A percentile compares a stretch with the other conserved stretches of the same genome.
Evolutionary conservation across 352 stramenopile species (phyloP).

Genomic region (Phytopythium aichiense): DNA sequence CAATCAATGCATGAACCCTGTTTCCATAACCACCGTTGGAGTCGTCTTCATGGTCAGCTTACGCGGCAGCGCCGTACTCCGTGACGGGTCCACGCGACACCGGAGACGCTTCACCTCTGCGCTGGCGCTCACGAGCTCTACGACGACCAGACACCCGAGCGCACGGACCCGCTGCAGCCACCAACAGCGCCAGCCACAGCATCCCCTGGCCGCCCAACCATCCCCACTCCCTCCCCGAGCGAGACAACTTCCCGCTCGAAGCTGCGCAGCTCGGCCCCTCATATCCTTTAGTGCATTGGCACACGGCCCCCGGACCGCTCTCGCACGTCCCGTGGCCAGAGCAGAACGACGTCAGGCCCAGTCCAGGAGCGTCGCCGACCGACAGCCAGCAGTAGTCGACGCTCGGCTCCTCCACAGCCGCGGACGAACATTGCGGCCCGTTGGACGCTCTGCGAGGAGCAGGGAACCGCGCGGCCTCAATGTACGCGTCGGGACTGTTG

Average conservation of each 20-base stretch:
- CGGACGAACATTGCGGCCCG: conserved; percentile 12
- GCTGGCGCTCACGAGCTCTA: background rate
- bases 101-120: background rate
- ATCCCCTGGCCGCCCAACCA: background rate
- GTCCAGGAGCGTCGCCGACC: conserved; percentile 3
- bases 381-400: conserved; percentile 24
- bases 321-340: conserved; percentile 13
- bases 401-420: conserved; percentile 3
- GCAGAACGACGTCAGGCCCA: conserved; percentile 16
- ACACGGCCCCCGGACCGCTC: conserved; percentile 1
- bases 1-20: background rate
- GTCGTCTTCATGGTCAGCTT: background rate
- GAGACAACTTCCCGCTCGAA: background rate
- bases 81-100: background rate
- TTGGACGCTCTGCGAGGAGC: background rate
- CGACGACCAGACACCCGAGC: background rate
- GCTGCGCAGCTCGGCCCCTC: background rate
- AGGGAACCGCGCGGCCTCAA: conserved; percentile 15
- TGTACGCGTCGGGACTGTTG: conserved; percentile 18
- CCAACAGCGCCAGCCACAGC: conserved; percentile 2
- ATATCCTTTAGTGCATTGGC: conserved; percentile 1
- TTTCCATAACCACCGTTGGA: background rate
- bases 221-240: background rate
- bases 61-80: conserved; percentile 1
- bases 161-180: background rate